Evolutionary conservation across 108 stramenopile genomes (phyloP).

Genomic region (Fragilariopsis cylindrus): DNA sequence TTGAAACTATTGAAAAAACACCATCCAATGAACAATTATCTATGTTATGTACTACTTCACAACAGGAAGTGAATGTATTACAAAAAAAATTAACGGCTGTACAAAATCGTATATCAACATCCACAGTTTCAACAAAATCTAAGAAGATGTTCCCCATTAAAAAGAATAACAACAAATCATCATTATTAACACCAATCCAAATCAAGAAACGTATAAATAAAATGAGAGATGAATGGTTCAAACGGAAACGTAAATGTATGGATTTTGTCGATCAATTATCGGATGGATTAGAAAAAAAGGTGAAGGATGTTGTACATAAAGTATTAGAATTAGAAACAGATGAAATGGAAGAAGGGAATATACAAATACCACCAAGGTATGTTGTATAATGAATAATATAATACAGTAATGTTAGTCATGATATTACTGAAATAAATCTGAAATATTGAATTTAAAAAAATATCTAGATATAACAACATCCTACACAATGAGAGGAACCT

Average conservation of each 20-base stretch:
- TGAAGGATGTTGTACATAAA: conserved; percentile 69
- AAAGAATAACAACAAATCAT: conserved; percentile 14
- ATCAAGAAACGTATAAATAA: conserved; percentile 71
- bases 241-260: conserved; percentile 74
- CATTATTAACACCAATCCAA: conserved; percentile 2
- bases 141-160: background rate
- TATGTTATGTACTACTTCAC: conserved; percentile 25
- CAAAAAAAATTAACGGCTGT: conserved; percentile 34
- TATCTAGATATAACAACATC: too few species aligned
- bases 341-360: conserved; percentile 42
- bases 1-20: conserved; percentile 36
- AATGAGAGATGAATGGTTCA: conserved; percentile 73
- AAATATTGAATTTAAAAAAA: too few species aligned
- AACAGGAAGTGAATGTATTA: conserved; percentile 41
- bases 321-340: conserved; percentile 82
- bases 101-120: conserved; percentile 32
- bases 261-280: conserved; percentile 83
- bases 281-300: conserved; percentile 87
- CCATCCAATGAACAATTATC: conserved; percentile 65
- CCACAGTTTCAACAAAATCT: background rate
- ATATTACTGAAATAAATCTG: too few species aligned
- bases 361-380: conserved; percentile 57
- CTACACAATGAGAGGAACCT: too few species aligned
- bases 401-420: background rate
- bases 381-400: conserved; percentile 4